These are phyloP conservation scores for Buxus sempervirens DNA, from an alignment of 164 flowering plant species.

Conservation along the genomic window DNA sequence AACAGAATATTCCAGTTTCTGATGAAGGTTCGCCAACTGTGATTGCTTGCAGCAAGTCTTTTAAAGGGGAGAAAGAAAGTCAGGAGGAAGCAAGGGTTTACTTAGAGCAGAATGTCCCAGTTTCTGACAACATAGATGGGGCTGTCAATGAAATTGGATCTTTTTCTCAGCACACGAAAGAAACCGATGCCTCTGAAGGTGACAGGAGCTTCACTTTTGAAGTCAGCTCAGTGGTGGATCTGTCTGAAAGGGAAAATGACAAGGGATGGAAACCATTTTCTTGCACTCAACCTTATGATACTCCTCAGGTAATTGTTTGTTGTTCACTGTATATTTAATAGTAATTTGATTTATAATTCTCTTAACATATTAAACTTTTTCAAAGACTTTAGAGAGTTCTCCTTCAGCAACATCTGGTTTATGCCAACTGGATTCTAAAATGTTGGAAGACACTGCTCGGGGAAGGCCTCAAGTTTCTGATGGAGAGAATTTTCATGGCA, in stretches of 20 bases:
- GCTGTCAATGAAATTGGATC: constrained; percentile 13
- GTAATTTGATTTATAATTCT: not conserved
- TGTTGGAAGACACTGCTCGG: constrained; percentile 28
- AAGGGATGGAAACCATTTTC: constrained; percentile 39
- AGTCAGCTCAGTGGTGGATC: constrained; percentile 38
- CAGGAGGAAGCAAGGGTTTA: constrained; percentile 17
- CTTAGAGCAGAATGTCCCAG: constrained; percentile 20
- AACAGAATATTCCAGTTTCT: constrained; percentile 20
- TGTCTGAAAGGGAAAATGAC: constrained; percentile 31
- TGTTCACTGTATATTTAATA: not conserved
- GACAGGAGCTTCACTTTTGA: constrained; percentile 57
- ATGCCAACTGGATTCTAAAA: constrained; percentile 25
- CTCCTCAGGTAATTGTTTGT: constrained; percentile 30
- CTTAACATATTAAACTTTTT: not conserved
- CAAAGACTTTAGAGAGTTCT: constrained; percentile 37
- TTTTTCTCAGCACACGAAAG: constrained; percentile 28
- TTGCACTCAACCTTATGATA: constrained; percentile 21
- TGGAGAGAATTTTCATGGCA: constrained; percentile 22
- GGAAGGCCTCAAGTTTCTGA: constrained; percentile 30
- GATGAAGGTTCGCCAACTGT: constrained; percentile 43
- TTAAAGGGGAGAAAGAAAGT: constrained; percentile 28
- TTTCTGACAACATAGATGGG: constrained; percentile 16
- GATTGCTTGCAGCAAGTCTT: constrained; percentile 30
- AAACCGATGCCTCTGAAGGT: constrained; percentile 28
- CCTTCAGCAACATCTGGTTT: constrained; percentile 24